A percentile compares a stretch with the other conserved stretches of the same genome.
These are phyloP conservation scores for Dothistroma septosporum DNA, from an alignment of 2,329 filamentous ascomycete genomes.

Conservation along the genomic window DNA sequence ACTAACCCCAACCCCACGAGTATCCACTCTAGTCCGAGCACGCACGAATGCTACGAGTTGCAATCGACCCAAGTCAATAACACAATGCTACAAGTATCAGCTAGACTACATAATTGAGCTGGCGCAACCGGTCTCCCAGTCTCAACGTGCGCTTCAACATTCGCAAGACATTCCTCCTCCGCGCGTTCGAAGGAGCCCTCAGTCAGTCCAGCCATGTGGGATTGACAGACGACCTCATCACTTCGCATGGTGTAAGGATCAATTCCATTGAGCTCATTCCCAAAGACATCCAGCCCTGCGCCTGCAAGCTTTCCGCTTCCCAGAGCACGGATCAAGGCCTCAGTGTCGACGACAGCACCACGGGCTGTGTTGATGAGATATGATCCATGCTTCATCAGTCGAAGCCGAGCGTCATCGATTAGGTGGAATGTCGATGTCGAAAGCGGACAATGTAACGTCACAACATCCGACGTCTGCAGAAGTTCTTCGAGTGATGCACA, in stretches of 20 bases:
- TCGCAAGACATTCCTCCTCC: conserved; percentile 63
- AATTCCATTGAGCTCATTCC: conserved; percentile 44
- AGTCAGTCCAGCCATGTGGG: conserved; percentile 64
- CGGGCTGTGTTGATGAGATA: conserved; percentile 52
- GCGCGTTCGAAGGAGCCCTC: conserved; percentile 64
- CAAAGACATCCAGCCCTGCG: conserved; percentile 50
- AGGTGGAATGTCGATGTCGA: conserved; percentile 40
- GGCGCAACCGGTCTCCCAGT: conserved; percentile 54
- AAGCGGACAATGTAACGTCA: conserved; percentile 50
- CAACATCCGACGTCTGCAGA: conserved; percentile 39
- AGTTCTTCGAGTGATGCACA: conserved; percentile 46
- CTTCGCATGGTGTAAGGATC: conserved; percentile 44
- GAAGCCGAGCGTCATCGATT: conserved; percentile 41
- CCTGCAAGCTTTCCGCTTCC: conserved; percentile 45
- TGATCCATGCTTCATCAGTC: conserved; percentile 46
- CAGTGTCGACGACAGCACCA: conserved; percentile 49
- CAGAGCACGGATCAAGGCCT: conserved; percentile 46
- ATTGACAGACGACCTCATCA: conserved; percentile 56
- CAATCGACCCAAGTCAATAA: too few relatives aligned
- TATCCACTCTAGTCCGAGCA: too few relatives aligned
- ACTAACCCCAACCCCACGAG: too few relatives aligned
- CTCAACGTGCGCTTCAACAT: conserved; percentile 57
- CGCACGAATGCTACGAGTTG: too few relatives aligned
- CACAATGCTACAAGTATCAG: too few relatives aligned
- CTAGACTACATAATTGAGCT: conserved; percentile 45